These are phyloP conservation scores for Yarrowia sp. DNA, from an alignment of 805 yeast genomes.

Conservation along the genomic window DNA sequence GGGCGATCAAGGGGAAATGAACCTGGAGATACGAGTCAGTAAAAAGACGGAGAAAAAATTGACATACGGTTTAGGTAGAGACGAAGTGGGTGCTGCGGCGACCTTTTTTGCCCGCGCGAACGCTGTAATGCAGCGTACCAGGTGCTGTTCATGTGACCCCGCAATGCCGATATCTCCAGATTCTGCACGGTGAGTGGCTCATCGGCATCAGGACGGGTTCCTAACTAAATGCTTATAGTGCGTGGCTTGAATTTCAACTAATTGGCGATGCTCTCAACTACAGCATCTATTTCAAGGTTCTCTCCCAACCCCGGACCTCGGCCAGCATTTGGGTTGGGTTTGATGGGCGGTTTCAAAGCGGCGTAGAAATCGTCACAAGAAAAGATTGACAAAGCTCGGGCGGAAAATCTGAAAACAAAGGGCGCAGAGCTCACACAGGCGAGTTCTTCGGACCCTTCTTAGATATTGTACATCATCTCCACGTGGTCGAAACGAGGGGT, in stretches of 20 bases:
- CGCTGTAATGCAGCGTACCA: not conserved
- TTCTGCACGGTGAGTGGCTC: not conserved
- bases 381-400: not conserved
- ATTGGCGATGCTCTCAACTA: not conserved
- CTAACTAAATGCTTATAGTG: not conserved
- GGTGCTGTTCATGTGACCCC: not conserved
- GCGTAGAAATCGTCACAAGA: not conserved
- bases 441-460: not conserved
- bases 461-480: not conserved
- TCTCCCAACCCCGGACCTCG: not conserved
- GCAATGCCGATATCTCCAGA: not conserved
- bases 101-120: not conserved
- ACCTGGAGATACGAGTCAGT: slow-evolving; percentile 17
- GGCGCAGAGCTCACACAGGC: not conserved
- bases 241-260: not conserved
- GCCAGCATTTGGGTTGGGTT: not conserved
- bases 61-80: not conserved
- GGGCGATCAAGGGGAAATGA: slow-evolving; percentile 17
- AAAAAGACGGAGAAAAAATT: not conserved
- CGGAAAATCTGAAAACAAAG: not conserved
- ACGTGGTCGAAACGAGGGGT: not conserved
- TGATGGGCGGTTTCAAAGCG: slow-evolving; percentile 1
- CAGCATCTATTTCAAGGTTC: not conserved
- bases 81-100: not conserved
- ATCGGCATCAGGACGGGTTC: not conserved